Percentiles rank a stretch among this genome's conserved stretches.
Conservation (phyloP, 2,329 filamentous ascomycete genomes). For the Talaromyces sp. region DNA sequence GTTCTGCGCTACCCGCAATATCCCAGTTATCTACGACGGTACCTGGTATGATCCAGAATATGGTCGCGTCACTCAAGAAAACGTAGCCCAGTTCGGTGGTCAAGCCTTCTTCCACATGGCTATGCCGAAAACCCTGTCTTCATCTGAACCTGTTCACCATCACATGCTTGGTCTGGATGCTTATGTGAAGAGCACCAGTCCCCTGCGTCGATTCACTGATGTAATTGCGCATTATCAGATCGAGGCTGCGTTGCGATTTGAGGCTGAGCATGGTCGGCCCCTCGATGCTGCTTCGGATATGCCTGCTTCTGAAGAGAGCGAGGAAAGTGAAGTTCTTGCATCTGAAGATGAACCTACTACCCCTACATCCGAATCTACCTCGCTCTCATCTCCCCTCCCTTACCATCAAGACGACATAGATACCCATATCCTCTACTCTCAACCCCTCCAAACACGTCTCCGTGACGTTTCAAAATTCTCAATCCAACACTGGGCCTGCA, state of each 20-base stretch:
- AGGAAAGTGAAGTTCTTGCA: not conserved
- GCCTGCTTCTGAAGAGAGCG: conserved; percentile 2
- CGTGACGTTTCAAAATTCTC: conserved; percentile 43
- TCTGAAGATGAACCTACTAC: not conserved
- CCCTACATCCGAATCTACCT: not conserved
- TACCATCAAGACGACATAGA: conserved; percentile 54
- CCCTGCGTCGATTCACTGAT: conserved; percentile 63
- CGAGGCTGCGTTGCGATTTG: conserved; percentile 62
- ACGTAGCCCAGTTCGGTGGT: conserved; percentile 45
- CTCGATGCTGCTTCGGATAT: conserved; percentile 38
- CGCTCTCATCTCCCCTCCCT: conserved; percentile 44
- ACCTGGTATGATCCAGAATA: conserved; percentile 45
- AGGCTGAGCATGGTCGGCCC: conserved; percentile 50
- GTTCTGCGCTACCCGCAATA: conserved; percentile 41
- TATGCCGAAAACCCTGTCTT: conserved; percentile 45
- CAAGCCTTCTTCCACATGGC: conserved; percentile 40
- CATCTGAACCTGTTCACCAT: conserved; percentile 54
- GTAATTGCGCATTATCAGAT: conserved; percentile 67
- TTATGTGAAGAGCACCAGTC: conserved; percentile 63
- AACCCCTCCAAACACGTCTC: conserved; percentile 44
- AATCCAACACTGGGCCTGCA: conserved; percentile 53
- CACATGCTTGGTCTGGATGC: conserved; percentile 53
- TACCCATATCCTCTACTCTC: conserved; percentile 49
- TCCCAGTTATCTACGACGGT: conserved; percentile 40
- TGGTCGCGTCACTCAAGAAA: conserved; percentile 41